Conservation (phyloP, 148 eudicot genomes). For the Linanthus parryae region DNA sequence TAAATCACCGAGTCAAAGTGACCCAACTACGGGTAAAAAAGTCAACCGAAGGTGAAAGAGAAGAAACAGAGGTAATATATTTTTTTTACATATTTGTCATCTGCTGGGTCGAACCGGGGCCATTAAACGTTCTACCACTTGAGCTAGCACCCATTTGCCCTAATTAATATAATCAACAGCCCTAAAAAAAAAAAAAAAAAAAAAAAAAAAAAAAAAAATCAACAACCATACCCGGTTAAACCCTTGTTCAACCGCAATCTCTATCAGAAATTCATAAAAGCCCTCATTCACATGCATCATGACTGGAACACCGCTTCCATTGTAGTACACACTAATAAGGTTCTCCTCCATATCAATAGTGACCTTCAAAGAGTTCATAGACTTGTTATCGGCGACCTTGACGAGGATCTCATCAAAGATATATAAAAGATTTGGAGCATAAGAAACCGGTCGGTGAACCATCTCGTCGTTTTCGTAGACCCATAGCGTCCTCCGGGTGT, state of each 20-base stretch:
- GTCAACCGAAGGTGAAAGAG: too few species aligned
- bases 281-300: conserved; percentile 79
- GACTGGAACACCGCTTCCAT: conserved; percentile 79
- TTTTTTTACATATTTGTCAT: too few species aligned
- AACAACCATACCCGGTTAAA: too few species aligned
- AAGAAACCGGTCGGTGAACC: conserved; percentile 30
- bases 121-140: conserved; percentile 87
- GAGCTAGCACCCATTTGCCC: conserved; percentile 90
- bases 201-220: too few species aligned
- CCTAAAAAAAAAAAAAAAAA: conserved; percentile 67
- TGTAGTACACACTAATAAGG: conserved; percentile 51
- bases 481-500: conserved; percentile 65
- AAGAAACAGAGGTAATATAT: too few species aligned
- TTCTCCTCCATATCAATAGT: conserved; percentile 45
- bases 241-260: conserved; percentile 80
- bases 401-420: conserved; percentile 90
- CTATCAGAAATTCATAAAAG: conserved; percentile 76
- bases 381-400: conserved; percentile 81
- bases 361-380: conserved; percentile 64
- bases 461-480: conserved; percentile 42
- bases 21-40: too few species aligned
- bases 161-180: conserved; percentile 78
- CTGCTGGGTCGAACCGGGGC: conserved; percentile 76
- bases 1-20: too few species aligned
- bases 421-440: conserved; percentile 80